Percentiles rank a stretch among this genome's conserved stretches.
phyloP scores from a whole-genome alignment of 306 rosid genomes.

The Cotoneaster glaucophyllus region DNA sequence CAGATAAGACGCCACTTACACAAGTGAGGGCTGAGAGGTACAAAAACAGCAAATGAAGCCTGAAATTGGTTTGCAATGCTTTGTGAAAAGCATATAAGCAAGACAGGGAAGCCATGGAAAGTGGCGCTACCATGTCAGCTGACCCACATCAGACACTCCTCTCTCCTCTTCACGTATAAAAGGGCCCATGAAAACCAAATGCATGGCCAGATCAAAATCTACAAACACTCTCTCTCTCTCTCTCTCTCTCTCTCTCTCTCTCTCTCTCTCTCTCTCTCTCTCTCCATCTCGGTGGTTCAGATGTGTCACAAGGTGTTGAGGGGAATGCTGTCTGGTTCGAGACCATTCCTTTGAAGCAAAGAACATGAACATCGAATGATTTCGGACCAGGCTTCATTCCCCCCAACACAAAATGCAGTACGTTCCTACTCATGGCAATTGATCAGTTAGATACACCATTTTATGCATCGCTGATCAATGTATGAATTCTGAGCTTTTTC shows the following conservation, averaged over 20 bases:
- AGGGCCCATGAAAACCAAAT: conserved; percentile 50
- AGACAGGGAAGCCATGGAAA: conserved; percentile 34
- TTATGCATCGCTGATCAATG: neutral
- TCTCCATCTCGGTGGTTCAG: conserved; percentile 7
- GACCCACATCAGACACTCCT: conserved; percentile 33
- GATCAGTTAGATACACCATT: neutral
- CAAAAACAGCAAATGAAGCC: conserved; percentile 11
- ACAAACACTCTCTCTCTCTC: conserved; percentile 8
- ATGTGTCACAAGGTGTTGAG: conserved; percentile 43
- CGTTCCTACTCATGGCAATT: neutral
- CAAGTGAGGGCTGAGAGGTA: neutral
- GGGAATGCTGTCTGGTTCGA: conserved; percentile 98
- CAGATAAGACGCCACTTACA: neutral
- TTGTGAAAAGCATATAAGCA: conserved; percentile 41
- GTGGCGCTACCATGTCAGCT: conserved; percentile 35
- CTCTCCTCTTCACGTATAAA: conserved; percentile 52
- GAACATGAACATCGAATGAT: conserved; percentile 27
- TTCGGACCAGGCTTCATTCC: conserved; percentile 99
- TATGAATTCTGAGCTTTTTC: neutral
- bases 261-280: conserved; percentile 7
- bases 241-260: conserved; percentile 3
- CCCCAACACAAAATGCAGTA: conserved; percentile 39
- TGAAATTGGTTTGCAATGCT: conserved; percentile 12
- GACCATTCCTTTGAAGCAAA: conserved; percentile 32
- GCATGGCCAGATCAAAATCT: conserved; percentile 69